These are phyloP conservation scores for Tetracladium setigerum DNA, from an alignment of 495 filamentous ascomycete genomes.

Conservation along the genomic window DNA sequence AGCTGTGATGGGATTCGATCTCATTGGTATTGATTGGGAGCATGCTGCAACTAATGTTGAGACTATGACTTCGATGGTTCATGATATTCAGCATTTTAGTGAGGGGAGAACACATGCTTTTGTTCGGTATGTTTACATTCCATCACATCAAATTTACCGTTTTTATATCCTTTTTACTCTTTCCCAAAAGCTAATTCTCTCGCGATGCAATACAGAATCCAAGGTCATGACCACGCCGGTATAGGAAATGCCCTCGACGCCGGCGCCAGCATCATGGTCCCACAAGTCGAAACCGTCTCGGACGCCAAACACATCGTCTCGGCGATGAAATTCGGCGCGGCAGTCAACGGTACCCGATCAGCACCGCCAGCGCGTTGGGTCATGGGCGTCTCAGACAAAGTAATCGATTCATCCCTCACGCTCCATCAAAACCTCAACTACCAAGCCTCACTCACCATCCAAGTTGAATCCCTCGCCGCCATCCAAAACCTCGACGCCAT, in stretches of 20 bases:
- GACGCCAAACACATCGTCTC: constrained; percentile 35
- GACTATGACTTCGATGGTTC: constrained; percentile 40
- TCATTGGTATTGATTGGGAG: constrained; percentile 39
- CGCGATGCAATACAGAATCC: constrained; percentile 21
- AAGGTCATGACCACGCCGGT: constrained; percentile 37
- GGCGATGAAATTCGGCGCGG: constrained; percentile 32
- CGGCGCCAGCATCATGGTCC: constrained; percentile 35
- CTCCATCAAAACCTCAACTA: constrained; percentile 32
- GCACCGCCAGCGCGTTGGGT: constrained; percentile 34
- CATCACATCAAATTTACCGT: neutral
- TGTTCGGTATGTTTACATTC: constrained; percentile 19
- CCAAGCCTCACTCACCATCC: constrained; percentile 37
- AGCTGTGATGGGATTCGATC: constrained; percentile 32
- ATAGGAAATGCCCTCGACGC: constrained; percentile 42
- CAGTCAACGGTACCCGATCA: constrained; percentile 31
- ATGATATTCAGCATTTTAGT: constrained; percentile 33
- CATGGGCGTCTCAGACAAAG: constrained; percentile 26
- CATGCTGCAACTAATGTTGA: constrained; percentile 34
- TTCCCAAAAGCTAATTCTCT: neutral
- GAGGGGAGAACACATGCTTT: constrained; percentile 32
- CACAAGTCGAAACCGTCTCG: constrained; percentile 40
- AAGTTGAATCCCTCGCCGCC: constrained; percentile 44
- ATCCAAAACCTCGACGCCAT: constrained; percentile 48
- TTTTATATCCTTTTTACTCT: neutral
- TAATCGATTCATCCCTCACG: constrained; percentile 19